Evolutionary conservation across 1,139 yeast genomes (phyloP).

Genomic region (Zygosaccharomyces sapae): DNA sequence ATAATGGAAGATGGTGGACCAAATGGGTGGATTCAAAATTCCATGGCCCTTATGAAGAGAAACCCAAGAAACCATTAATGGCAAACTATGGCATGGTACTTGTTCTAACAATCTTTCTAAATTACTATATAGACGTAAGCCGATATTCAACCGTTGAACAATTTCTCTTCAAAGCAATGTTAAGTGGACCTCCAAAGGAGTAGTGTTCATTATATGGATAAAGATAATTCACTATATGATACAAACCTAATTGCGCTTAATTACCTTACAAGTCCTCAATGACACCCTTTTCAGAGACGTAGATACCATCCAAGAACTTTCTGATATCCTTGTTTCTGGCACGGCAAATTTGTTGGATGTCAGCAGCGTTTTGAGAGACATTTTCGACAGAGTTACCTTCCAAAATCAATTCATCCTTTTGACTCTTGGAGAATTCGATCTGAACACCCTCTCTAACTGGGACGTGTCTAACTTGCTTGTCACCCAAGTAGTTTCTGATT

Average conservation of each 20-base stretch:
- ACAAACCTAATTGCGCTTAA: conserved; percentile 20
- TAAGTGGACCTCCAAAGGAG: not conserved
- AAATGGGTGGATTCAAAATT: conserved; percentile 81
- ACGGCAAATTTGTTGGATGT: conserved; percentile 95
- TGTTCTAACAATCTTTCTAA: too few relatives aligned
- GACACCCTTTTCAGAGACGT: conserved; percentile 94
- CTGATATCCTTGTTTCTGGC: conserved; percentile 99
- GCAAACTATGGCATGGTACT: not conserved
- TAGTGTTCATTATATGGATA: conserved; percentile 6
- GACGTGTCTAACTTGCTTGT: conserved; percentile 89
- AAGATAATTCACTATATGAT: conserved; percentile 5
- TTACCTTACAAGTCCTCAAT: conserved; percentile 45
- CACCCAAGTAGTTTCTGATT: conserved; percentile 99
- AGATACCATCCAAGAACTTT: conserved; percentile 99
- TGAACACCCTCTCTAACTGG: conserved; percentile 85
- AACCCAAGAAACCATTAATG: conserved; percentile 32
- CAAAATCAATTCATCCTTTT: conserved; percentile 91
- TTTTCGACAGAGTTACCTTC: conserved; percentile 96
- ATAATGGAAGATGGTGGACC: conserved; percentile 80
- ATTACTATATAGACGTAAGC: too few relatives aligned
- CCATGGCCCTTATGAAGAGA: conserved; percentile 56
- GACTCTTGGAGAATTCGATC: conserved; percentile 72
- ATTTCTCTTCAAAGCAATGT: not conserved
- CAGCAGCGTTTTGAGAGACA: conserved; percentile 98
- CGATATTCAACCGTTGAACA: not conserved